Evolutionary conservation across 1,284 basidiomycete genomes (phyloP), one percentile per base, ranked within the genome.

Genomic region (Vanrija pseudolonga): DNA sequence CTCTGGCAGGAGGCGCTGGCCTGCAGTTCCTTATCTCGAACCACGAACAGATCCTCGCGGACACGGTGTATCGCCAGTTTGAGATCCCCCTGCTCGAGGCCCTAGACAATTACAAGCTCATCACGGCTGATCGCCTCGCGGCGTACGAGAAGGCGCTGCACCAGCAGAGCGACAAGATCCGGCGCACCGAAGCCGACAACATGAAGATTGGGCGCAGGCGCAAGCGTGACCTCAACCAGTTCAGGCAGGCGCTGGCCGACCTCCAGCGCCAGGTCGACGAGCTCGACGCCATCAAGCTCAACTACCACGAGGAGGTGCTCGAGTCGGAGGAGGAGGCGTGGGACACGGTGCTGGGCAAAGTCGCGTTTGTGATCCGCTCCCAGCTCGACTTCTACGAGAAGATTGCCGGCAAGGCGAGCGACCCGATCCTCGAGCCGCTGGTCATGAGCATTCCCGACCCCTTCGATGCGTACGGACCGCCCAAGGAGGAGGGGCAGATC

Each of bases 281-380:
- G 59, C 61, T 77, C 7, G 75, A 77, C 57, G 58, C 53, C 1
- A 60, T 77, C 50, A 77, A 77, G 57, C 65, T 71, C 19, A 83
- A 84, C 22, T 74, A 75, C 55, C 71, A 76, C 44, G 69, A 77
- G 61, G 88, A 94, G 63, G 92, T 95, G 51, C 78, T 94, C 50
- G 89, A 91, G 55, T 90, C 91, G 61, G 93, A 97, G 76, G 90
- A 95, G 65, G 86, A 75, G 76, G 85, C 90, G 6, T 97, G 94
- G 94, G 85, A 91, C 64, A 84, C 85, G 15, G 89, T 96, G 12
- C 85, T 93, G 67, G 83, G 81, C 60, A 92, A 92, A 79, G 86
- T 88, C 59, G 59, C 79, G 60, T 71, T 72, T 47, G 64, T 72
- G 17, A 63, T 76, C 12, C 65, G 73, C 39, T 72, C 69, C 20